Conservation (phyloP, 2,329 filamentous ascomycete species). For the Cadophora gregata region DNA sequence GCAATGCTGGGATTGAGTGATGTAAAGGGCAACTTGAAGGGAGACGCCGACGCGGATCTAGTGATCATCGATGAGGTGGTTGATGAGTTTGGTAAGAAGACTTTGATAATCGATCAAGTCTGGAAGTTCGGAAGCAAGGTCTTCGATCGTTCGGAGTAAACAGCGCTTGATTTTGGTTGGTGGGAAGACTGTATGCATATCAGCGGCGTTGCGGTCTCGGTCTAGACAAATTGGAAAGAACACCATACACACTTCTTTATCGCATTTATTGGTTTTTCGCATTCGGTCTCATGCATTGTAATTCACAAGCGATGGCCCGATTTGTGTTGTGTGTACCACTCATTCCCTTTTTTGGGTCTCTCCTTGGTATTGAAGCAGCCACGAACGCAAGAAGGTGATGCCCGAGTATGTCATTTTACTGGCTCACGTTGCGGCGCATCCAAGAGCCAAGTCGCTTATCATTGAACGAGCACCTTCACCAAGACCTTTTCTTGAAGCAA, state of each 20-base stretch:
- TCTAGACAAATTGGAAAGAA: constrained; percentile 4
- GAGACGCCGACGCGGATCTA: constrained; percentile 72
- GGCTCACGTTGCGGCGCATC: not conserved
- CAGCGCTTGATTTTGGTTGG: not conserved
- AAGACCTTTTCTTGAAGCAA: not conserved
- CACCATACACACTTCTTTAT: not conserved
- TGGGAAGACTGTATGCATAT: constrained; percentile 7
- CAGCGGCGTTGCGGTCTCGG: not conserved
- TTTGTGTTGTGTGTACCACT: not conserved
- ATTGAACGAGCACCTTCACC: not conserved
- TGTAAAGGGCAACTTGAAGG: constrained; percentile 68
- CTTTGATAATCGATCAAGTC: constrained; percentile 49
- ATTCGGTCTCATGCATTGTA: not conserved
- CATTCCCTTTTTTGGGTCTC: not conserved
- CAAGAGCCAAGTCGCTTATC: not conserved
- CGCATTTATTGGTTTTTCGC: not conserved
- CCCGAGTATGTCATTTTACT: not conserved
- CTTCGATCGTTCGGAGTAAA: constrained; percentile 19
- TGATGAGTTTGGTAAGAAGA: constrained; percentile 50
- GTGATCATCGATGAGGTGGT: constrained; percentile 68
- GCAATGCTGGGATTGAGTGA: constrained; percentile 73
- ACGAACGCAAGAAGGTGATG: not conserved
- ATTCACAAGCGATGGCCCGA: not conserved
- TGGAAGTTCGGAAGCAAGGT: constrained; percentile 40
- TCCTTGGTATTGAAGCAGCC: not conserved